Evolutionary conservation across 164 flowering plant genomes (phyloP).

Genomic region (Santalum album): DNA sequence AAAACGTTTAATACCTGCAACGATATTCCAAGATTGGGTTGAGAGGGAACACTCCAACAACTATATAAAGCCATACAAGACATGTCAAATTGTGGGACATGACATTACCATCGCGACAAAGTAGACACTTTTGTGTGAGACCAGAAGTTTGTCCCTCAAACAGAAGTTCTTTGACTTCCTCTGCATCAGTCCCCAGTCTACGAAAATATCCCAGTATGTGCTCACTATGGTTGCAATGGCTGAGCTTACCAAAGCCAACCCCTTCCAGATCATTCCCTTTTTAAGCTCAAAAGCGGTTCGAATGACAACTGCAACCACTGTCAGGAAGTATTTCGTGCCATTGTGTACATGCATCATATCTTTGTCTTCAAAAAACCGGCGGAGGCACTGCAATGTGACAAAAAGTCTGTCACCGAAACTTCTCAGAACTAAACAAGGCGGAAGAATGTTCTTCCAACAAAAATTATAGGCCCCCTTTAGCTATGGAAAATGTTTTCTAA

Average conservation of each 20-base stretch:
- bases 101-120: constrained; percentile 40
- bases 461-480: no score
- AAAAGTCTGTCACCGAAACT: neutral
- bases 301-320: constrained; percentile 55
- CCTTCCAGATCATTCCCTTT: constrained; percentile 32
- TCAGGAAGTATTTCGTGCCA: constrained; percentile 50
- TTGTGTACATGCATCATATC: constrained; percentile 53
- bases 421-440: neutral
- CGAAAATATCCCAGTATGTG: constrained; percentile 65
- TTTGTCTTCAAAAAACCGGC: constrained; percentile 57
- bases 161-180: constrained; percentile 46
- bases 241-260: constrained; percentile 46
- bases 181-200: constrained; percentile 75
- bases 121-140: constrained; percentile 49
- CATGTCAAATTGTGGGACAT: neutral
- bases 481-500: no score
- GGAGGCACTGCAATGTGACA: constrained; percentile 47
- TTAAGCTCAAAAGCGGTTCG: constrained; percentile 42
- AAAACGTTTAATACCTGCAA: constrained; percentile 36
- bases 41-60: no score
- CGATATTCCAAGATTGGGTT: neutral
- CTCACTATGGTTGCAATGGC: constrained; percentile 36
- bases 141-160: constrained; percentile 54
- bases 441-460: no score
- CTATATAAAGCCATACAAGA: neutral